Percentiles rank a stretch among this genome's conserved stretches.
phyloP scores from a whole-genome alignment of 2,329 filamentous ascomycete genomes.

The Aspergillus glaucus region DNA sequence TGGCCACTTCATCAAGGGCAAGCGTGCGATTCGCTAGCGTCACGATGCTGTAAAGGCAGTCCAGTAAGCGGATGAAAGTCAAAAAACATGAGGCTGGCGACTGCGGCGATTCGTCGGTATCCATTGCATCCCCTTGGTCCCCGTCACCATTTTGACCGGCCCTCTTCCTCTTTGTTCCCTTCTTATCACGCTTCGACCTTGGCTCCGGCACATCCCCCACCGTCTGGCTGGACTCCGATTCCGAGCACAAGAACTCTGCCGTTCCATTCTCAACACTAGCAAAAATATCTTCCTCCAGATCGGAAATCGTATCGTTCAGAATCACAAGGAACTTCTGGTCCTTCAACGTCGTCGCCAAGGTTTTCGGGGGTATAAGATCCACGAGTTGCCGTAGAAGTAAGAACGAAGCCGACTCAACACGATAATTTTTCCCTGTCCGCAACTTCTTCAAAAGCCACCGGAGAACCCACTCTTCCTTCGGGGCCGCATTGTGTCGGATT shows the following conservation, averaged over 20 bases:
- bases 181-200: slow-evolving; percentile 15
- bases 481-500: slow-evolving; percentile 24
- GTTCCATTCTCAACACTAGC: slow-evolving; percentile 18
- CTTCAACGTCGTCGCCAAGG: slow-evolving; percentile 63
- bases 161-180: slow-evolving; percentile 36
- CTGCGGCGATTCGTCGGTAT: slow-evolving; percentile 24
- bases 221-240: slow-evolving; percentile 32
- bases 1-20: slow-evolving; percentile 24
- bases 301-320: slow-evolving; percentile 59
- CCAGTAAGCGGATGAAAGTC: slow-evolving; percentile 27
- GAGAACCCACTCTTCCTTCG: slow-evolving; percentile 60
- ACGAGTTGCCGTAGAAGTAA: slow-evolving; percentile 58
- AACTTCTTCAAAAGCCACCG: slow-evolving; percentile 61
- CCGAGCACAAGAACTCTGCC: slow-evolving; percentile 18
- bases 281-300: slow-evolving; percentile 37
- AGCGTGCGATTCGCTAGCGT: slow-evolving; percentile 20
- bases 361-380: slow-evolving; percentile 63
- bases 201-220: slow-evolving; percentile 21
- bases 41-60: slow-evolving; percentile 29
- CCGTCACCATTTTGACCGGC: slow-evolving; percentile 14
- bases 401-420: slow-evolving; percentile 42
- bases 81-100: slow-evolving; percentile 27
- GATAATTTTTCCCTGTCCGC: slow-evolving; percentile 39
- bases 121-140: slow-evolving; percentile 18
- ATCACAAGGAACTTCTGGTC: slow-evolving; percentile 63